phyloP scores from a whole-genome alignment of 1,284 basidiomycete genomes.

The Ustilago loliicola region DNA sequence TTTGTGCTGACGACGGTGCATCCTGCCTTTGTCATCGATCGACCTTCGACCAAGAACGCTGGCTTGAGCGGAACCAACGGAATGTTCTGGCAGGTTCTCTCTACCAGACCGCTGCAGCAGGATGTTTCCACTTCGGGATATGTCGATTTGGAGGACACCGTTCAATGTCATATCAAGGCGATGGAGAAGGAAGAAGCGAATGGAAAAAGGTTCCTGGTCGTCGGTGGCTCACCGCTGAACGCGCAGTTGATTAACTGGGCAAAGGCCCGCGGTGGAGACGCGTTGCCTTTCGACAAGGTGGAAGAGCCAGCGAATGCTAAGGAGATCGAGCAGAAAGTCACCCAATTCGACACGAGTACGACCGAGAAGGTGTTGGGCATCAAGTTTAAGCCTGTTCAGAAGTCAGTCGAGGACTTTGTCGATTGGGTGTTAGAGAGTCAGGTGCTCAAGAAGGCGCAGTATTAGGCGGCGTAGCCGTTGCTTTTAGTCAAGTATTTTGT shows the following conservation, averaged over 20 bases:
- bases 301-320: constrained; percentile 5
- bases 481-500: no score
- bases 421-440: constrained; percentile 5
- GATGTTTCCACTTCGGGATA: background rate
- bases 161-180: constrained; percentile 11
- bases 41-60: background rate
- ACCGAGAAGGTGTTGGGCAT: constrained; percentile 6
- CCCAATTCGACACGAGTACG: background rate
- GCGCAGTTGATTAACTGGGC: constrained; percentile 6
- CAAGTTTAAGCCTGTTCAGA: constrained; percentile 8
- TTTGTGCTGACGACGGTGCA: constrained; percentile 18
- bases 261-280: background rate
- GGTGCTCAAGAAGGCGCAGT: no score
- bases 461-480: no score
- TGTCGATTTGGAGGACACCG: constrained; percentile 11
- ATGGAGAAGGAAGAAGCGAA: constrained; percentile 18
- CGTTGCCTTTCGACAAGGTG: background rate
- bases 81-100: constrained; percentile 7
- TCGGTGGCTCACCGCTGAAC: background rate
- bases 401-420: constrained; percentile 4
- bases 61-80: constrained; percentile 10
- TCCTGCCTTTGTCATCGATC: constrained; percentile 11
- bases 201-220: constrained; percentile 12
- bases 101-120: background rate
- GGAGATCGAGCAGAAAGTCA: background rate